Percentiles rank a stretch among this genome's conserved stretches.
These are phyloP conservation scores for Fusarium virguliforme DNA, from an alignment of 2,329 filamentous ascomycete genomes.

Conservation along the genomic window DNA sequence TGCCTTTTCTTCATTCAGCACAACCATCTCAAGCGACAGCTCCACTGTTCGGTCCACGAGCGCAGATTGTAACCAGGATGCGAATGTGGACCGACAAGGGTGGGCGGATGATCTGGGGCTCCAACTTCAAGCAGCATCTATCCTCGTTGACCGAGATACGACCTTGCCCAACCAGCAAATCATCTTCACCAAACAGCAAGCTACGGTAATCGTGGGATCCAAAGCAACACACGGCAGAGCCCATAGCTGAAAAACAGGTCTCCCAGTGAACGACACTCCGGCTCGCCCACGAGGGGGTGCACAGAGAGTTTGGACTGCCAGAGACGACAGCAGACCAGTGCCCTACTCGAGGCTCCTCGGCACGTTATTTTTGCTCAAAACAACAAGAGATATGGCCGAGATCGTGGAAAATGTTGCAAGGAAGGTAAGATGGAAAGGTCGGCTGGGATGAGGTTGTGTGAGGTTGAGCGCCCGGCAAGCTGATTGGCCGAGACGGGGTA, in stretches of 20 bases:
- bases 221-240: not conserved
- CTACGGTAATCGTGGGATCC: not conserved
- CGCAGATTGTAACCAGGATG: not conserved
- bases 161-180: not conserved
- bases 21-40: not conserved
- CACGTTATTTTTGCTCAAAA: not conserved
- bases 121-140: not conserved
- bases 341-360: not conserved
- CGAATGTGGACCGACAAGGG: not conserved
- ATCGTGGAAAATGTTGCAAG: not conserved
- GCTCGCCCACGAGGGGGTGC: not conserved
- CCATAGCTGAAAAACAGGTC: not conserved
- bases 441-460: slow-evolving; percentile 46
- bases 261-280: not conserved
- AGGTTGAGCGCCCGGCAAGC: slow-evolving; percentile 31
- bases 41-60: not conserved
- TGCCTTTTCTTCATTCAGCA: not conserved
- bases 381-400: not conserved
- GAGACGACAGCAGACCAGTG: not conserved
- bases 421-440: slow-evolving; percentile 22
- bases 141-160: not conserved
- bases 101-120: not conserved
- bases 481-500: slow-evolving; percentile 46
- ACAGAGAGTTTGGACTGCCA: not conserved
- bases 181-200: not conserved